A percentile compares a stretch with the other conserved stretches of the same genome.
These are phyloP conservation scores for Phytopythium ostracodes DNA, from an alignment of 352 stramenopile species.

Conservation along the genomic window DNA sequence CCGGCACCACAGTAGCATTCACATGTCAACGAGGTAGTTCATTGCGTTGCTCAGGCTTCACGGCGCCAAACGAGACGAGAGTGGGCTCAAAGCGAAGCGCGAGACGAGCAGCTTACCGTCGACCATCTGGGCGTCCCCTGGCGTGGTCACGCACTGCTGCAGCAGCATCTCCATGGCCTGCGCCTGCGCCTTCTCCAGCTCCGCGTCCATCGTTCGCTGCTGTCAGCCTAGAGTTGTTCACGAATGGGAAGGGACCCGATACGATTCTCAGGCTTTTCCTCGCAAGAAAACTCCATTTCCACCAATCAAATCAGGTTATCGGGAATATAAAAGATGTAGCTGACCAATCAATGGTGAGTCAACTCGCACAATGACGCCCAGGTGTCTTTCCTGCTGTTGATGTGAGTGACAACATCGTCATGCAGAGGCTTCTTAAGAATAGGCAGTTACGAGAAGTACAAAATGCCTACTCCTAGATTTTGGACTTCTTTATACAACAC, in stretches of 20 bases:
- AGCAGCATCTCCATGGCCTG: conserved; percentile 56
- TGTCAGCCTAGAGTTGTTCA: background rate
- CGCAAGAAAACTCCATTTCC: background rate
- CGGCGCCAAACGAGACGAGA: background rate
- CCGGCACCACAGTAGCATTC: background rate
- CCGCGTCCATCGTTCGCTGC: conserved; percentile 15
- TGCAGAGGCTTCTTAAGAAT: too few species aligned
- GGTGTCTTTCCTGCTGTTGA: background rate
- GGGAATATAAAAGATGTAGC: background rate
- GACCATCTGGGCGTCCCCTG: background rate
- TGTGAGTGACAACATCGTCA: too few species aligned
- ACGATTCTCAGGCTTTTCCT: background rate
- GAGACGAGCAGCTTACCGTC: background rate
- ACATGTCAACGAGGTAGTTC: background rate
- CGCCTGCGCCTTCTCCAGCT: conserved; percentile 45
- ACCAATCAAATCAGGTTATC: background rate
- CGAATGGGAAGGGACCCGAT: background rate
- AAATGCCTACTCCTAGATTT: too few species aligned
- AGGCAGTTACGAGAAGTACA: too few species aligned
- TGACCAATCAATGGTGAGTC: background rate
- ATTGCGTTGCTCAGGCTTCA: background rate
- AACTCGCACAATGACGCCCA: background rate
- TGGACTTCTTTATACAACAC: too few species aligned
- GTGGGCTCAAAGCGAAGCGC: background rate
- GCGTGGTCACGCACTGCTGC: conserved; percentile 38